Evolutionary conservation across 2,329 filamentous ascomycete species (phyloP), one percentile per base, ranked within the genome.

Genomic region (Macroventuria anomochaeta): DNA sequence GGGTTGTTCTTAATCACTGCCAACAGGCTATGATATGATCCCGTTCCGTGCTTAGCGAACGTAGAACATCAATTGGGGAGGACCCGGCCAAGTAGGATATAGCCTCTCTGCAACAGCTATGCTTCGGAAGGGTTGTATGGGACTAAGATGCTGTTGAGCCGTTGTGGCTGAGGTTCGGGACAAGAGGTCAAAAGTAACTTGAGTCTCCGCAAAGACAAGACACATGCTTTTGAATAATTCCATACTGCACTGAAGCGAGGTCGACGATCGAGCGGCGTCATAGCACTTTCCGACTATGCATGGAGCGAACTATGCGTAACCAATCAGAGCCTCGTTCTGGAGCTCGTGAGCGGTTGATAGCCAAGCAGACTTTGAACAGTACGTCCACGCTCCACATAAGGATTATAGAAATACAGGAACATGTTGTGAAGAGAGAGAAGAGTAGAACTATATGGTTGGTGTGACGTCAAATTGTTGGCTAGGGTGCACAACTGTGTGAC

Each of bases 321-420:
- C 53, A 61, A 61, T 61, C 28, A 31, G 20, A 44, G 18, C 25
- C 18, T 28, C n/a, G 25, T 26, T 23, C n/a, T 21, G 32, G 28
- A 34, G 23, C 57, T 59, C 53, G 58, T 53, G 57, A 39, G 25
- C 39, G 26, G 33, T 37, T 40, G 40, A 20, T 18, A 38, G 39
- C 18, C 39, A 20, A 46, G 21, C 36, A 32, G 3, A 40, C 38
- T 7, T 21, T 23, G 8, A 21, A 11, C 8, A 23, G 18, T 2
- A 6, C 18, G 10, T 20, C 17, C 26, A 32, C 26, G 7, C 18
- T 32, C 28, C 28, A 42, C 26, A 42, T 11, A 15, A 31, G 18
- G 26, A 42, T 32, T 17, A 31, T 23, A n/a, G 11, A 32, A 17
- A 32, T 32, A 11, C 28, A 21, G 3, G 17, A 18, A 20, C 1